Evolutionary conservation across 192 early-diverging fungal species (phyloP), one percentile per base, ranked within the genome.

Genomic region (Coemansia aciculifera): DNA sequence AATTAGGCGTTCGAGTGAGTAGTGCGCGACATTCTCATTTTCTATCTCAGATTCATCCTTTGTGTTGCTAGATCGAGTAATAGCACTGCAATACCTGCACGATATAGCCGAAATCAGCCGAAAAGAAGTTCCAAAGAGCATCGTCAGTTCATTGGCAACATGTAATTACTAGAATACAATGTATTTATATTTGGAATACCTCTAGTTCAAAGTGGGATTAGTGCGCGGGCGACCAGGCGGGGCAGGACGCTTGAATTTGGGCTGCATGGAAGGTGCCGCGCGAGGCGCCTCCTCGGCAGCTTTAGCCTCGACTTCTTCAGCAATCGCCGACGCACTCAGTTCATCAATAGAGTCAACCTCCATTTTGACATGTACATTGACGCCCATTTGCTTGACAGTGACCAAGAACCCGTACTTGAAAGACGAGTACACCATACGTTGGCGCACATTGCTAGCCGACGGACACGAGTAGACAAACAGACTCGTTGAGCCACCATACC

Each of bases 381-480:
- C 52, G 8, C 75, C 85, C 44, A 85, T 77, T 3, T 82, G 79
- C 74, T 89, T 85, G 23, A 88, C 84, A 44, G 64, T 79, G 9
- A 76, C 67, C 43, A 92, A 66, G 21, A 94, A 84, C 34, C 83
- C 88, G 19, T 79, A 72, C 48, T 89, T 86, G 51, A 88, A 91
- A 0, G 94, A 86, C 10, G 94, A 93, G 77, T 93, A 96, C 36
- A 95, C 66, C 97, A 97, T 98, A n/a, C 91, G 85, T 49, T 93
- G 87, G 42, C 91, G 89, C 63, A 98, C 90, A 75, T 92, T 93
- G 59, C 91, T 89, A 8, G 76, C 63, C 27, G 87, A 78, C 9
- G 97, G 95, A 68, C 95, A 98, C 27, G 89, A 89, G 74, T 93
- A 95, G 62, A 92, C 82, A 75, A 96, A 96, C n/a, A 94, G 15